These are phyloP conservation scores for Fistulinella cinereoalba DNA, from an alignment of 1,284 basidiomycete species.

Conservation along the genomic window DNA sequence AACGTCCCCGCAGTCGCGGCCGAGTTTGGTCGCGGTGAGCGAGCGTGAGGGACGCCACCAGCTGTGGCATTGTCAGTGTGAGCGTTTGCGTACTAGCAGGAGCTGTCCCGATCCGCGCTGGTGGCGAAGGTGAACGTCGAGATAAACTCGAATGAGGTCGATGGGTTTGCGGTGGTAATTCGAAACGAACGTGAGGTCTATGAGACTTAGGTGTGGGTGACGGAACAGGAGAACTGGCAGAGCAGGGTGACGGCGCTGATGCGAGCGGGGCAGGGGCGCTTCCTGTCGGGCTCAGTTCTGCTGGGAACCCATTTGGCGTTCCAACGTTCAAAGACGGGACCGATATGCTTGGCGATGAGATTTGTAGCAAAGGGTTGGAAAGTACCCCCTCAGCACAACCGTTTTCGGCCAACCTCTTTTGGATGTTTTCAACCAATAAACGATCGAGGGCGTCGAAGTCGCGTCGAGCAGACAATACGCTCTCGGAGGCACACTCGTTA, in stretches of 20 bases:
- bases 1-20: conserved; percentile 20
- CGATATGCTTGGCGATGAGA: conserved; percentile 26
- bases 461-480: background rate
- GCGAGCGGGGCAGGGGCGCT: background rate
- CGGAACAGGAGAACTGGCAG: conserved; percentile 4
- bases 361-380: conserved; percentile 21
- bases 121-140: conserved; percentile 32
- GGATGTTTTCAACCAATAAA: conserved; percentile 18
- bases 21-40: conserved; percentile 25
- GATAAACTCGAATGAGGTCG: conserved; percentile 10
- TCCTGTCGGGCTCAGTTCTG: background rate
- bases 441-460: conserved; percentile 24
- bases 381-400: conserved; percentile 17
- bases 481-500: background rate
- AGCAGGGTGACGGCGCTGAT: background rate
- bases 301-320: conserved; percentile 2
- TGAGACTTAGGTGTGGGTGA: conserved; percentile 1
- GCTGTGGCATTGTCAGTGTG: conserved; percentile 31
- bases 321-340: conserved; percentile 19
- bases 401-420: conserved; percentile 21
- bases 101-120: conserved; percentile 13
- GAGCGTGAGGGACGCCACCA: conserved; percentile 31
- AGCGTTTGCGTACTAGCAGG: conserved; percentile 8
- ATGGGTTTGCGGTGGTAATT: conserved; percentile 4
- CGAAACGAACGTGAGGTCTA: conserved; percentile 27